Evolutionary conservation across 352 stramenopile genomes (phyloP).

Genomic region (Pythium plurisporium): DNA sequence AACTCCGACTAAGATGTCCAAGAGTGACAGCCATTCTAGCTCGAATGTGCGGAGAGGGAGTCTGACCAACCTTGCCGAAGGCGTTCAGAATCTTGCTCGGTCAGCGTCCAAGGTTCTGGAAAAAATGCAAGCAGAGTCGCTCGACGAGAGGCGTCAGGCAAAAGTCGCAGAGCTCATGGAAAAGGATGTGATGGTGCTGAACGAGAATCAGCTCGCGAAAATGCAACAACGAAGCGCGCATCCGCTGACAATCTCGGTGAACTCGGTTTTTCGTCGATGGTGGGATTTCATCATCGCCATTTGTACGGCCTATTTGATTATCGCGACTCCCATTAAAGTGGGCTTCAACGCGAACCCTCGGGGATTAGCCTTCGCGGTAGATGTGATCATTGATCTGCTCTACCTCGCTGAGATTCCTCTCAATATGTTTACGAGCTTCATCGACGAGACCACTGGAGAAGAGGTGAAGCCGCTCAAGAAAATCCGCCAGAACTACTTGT

Average conservation of each 20-base stretch:
- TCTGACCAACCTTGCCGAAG: constrained; percentile 23
- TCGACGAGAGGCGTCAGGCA: constrained; percentile 34
- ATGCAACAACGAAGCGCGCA: constrained; percentile 48
- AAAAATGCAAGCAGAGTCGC: constrained; percentile 26
- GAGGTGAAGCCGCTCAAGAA: constrained; percentile 54
- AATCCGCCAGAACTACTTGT: constrained; percentile 51
- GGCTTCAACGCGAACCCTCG: constrained; percentile 36
- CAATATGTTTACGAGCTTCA: constrained; percentile 66
- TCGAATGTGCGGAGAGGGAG: constrained; percentile 21
- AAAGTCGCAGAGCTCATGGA: constrained; percentile 52
- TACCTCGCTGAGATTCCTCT: constrained; percentile 52
- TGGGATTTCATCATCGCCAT: constrained; percentile 56
- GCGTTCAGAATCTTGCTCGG: constrained; percentile 32
- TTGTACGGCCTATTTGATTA: constrained; percentile 48
- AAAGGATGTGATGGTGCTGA: constrained; percentile 58
- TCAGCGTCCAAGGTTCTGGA: constrained; percentile 37
- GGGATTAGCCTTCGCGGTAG: constrained; percentile 33
- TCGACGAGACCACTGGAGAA: constrained; percentile 54
- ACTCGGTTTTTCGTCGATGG: constrained; percentile 57
- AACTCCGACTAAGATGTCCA: not conserved
- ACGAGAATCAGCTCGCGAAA: constrained; percentile 49
- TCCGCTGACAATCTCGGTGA: constrained; percentile 51
- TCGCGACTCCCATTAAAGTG: constrained; percentile 51
- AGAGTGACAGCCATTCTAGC: not conserved
- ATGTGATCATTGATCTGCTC: constrained; percentile 48